These are phyloP conservation scores for Xylaria sp. DNA, from an alignment of 2,329 filamentous ascomycete genomes.

Conservation along the genomic window DNA sequence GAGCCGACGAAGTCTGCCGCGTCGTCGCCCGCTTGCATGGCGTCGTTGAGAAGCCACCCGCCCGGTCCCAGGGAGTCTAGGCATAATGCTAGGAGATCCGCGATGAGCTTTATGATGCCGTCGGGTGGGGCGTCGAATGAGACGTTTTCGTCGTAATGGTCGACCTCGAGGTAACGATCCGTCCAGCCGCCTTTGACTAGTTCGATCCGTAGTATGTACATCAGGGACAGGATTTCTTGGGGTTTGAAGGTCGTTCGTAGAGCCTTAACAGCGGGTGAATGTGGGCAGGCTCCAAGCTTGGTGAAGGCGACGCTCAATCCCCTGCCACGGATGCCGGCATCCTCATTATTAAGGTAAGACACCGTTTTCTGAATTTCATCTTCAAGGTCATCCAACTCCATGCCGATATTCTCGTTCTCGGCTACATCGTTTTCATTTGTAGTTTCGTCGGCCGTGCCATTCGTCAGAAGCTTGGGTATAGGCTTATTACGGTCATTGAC, in stretches of 20 bases:
- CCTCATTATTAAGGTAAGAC: constrained; percentile 72
- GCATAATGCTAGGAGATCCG: constrained; percentile 76
- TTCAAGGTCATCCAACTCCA: constrained; percentile 70
- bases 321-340: constrained; percentile 70
- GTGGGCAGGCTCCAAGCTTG: constrained; percentile 75
- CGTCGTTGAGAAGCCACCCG: constrained; percentile 76
- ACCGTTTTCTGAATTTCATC: constrained; percentile 75
- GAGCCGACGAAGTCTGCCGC: constrained; percentile 72
- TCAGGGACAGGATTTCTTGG: constrained; percentile 76
- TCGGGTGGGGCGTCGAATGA: constrained; percentile 67
- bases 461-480: constrained; percentile 48
- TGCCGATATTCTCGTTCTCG: constrained; percentile 55
- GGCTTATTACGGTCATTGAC: constrained; percentile 57
- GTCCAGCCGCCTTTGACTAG: constrained; percentile 82
- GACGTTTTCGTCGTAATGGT: constrained; percentile 59
- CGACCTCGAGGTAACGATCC: constrained; percentile 72
- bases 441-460: constrained; percentile 44
- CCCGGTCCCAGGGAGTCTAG: constrained; percentile 79
- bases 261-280: constrained; percentile 67
- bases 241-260: constrained; percentile 72
- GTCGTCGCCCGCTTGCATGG: constrained; percentile 63
- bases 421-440: constrained; percentile 44
- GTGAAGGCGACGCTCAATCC: constrained; percentile 75
- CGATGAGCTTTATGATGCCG: constrained; percentile 75
- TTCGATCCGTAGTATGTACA: constrained; percentile 78